A percentile compares a stretch with the other conserved stretches of the same genome.
Conservation (phyloP, 495 filamentous ascomycete species). For the Penicillium egyptiacum region DNA sequence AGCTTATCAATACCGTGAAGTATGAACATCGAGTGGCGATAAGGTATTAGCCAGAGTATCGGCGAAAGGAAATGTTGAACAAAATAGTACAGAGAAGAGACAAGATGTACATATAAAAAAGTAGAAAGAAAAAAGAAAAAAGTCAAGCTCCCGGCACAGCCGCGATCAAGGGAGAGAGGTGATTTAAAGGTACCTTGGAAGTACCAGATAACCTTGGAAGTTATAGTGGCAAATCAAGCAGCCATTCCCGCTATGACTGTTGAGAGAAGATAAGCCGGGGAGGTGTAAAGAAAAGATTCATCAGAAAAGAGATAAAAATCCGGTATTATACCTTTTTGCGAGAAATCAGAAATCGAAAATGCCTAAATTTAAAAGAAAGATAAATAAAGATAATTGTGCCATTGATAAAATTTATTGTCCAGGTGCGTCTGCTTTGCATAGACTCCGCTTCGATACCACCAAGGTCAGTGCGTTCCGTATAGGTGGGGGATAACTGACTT, state of each 20-base stretch:
- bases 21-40: slow-evolving; percentile 17
- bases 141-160: slow-evolving; percentile 9
- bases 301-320: slow-evolving; percentile 9
- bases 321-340: slow-evolving; percentile 7
- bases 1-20: slow-evolving; percentile 26
- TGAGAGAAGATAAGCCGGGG: slow-evolving; percentile 12
- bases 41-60: not conserved
- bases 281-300: slow-evolving; percentile 2
- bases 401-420: slow-evolving; percentile 10
- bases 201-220: slow-evolving; percentile 23
- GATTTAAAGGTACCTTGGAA: slow-evolving; percentile 16
- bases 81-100: slow-evolving; percentile 14
- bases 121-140: not conserved
- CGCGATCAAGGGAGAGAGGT: slow-evolving; percentile 18
- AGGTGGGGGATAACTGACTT: slow-evolving; percentile 5
- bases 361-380: slow-evolving; percentile 19
- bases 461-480: slow-evolving; percentile 15
- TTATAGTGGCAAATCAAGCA: slow-evolving; percentile 23
- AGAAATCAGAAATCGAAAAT: slow-evolving; percentile 1
- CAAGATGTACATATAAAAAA: slow-evolving; percentile 6
- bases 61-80: slow-evolving; percentile 5
- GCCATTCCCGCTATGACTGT: slow-evolving; percentile 29
- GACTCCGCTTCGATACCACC: slow-evolving; percentile 25
- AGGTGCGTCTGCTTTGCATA: slow-evolving; percentile 24
- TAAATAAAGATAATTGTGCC: slow-evolving; percentile 23